A percentile compares a stretch with the other conserved stretches of the same genome.
phyloP scores from a whole-genome alignment of 163 green algal species.

The Coccomyxa subellipsoidea region DNA sequence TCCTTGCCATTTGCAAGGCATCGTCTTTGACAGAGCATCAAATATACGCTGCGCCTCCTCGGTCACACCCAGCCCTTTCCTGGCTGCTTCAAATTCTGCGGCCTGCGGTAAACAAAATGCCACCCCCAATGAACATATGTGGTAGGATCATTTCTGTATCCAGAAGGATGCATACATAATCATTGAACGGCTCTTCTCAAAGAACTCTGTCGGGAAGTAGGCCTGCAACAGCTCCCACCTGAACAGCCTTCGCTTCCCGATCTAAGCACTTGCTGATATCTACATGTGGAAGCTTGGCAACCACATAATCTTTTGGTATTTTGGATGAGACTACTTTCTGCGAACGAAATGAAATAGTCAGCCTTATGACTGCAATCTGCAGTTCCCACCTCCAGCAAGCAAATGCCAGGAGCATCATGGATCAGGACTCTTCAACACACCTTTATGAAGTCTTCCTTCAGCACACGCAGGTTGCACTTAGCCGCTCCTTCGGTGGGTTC shows the following conservation, averaged over 20 bases:
- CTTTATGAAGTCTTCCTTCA: background rate
- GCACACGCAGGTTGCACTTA: background rate
- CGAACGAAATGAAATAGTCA: background rate
- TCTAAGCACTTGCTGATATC: background rate
- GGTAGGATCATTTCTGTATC: background rate
- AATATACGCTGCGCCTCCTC: constrained; percentile 72
- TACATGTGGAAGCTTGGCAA: background rate
- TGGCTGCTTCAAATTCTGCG: background rate
- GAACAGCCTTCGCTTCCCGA: background rate
- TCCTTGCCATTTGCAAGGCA: constrained; percentile 62
- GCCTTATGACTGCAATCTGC: too few species aligned
- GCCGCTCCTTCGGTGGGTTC: background rate
- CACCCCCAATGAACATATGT: too few species aligned
- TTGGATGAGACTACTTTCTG: background rate
- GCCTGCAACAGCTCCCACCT: background rate
- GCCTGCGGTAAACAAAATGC: background rate
- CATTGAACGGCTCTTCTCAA: background rate
- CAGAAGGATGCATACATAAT: background rate
- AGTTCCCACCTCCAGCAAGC: too few species aligned
- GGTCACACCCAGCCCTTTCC: constrained; percentile 65
- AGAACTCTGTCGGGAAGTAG: background rate
- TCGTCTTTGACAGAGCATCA: constrained; percentile 72
- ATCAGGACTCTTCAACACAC: background rate
- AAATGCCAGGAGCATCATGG: background rate
- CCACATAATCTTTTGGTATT: background rate